phyloP scores from a whole-genome alignment of 73 alveolate species.

The Paraurostyla sp. region DNA sequence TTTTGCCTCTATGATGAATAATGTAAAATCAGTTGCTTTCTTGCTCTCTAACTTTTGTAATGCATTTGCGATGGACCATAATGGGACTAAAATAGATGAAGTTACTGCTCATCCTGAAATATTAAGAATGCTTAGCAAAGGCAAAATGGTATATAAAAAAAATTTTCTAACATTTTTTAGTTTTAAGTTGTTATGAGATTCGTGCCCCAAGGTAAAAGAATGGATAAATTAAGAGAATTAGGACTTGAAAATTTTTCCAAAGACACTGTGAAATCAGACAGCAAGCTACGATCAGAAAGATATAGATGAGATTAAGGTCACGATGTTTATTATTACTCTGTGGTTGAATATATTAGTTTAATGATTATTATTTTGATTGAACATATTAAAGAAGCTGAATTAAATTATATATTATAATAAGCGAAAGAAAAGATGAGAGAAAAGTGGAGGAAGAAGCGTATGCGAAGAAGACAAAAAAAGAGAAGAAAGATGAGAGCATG shows the following conservation, averaged over 20 bases:
- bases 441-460: slow-evolving; percentile 57
- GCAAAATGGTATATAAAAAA: not conserved
- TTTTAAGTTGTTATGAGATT: slow-evolving; percentile 41
- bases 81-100: slow-evolving; percentile 12
- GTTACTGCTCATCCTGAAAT: slow-evolving; percentile 8
- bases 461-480: slow-evolving; percentile 54
- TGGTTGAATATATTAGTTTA: no score
- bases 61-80: slow-evolving; percentile 26
- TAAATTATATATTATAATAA: slow-evolving; percentile 26
- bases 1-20: slow-evolving; percentile 55
- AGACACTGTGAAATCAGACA: not conserved
- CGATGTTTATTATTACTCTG: no score
- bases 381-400: not conserved
- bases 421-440: slow-evolving; percentile 51
- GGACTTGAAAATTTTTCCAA: slow-evolving; percentile 24
- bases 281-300: no score
- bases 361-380: no score
- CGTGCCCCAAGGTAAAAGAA: slow-evolving; percentile 4
- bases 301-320: no score
- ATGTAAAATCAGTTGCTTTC: slow-evolving; percentile 12
- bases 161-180: not conserved
- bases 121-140: not conserved
- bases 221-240: slow-evolving; percentile 14
- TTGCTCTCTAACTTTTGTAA: slow-evolving; percentile 16
- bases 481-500: slow-evolving; percentile 58